Conservation (phyloP, 495 filamentous ascomycete genomes). For the Talaromyces borbonicus region DNA sequence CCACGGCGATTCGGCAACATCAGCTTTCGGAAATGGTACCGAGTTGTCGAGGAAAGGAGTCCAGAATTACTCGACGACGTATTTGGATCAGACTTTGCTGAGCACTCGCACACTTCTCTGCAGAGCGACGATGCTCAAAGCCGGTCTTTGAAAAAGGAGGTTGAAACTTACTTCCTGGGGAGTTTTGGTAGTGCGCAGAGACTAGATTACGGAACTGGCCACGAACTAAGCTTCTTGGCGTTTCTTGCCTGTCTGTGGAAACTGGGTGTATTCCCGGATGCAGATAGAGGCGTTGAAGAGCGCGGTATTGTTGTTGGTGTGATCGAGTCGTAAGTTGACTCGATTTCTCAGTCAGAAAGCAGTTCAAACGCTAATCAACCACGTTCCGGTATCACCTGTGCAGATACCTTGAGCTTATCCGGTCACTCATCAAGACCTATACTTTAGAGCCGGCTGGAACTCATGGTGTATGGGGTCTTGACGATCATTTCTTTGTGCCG, state of each 20-base stretch:
- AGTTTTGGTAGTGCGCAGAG: slow-evolving; percentile 82
- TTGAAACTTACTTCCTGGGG: slow-evolving; percentile 72
- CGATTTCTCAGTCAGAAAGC: too few relatives aligned
- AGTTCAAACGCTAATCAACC: too few relatives aligned
- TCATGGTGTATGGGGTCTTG: slow-evolving; percentile 93
- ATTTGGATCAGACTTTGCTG: slow-evolving; percentile 44
- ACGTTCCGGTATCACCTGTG: neutral
- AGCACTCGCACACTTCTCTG: slow-evolving; percentile 14
- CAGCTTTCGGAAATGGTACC: slow-evolving; percentile 76
- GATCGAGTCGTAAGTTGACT: slow-evolving; percentile 58
- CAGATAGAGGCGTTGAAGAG: slow-evolving; percentile 47
- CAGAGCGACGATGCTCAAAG: too few relatives aligned
- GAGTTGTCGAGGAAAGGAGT: slow-evolving; percentile 50
- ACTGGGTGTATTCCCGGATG: slow-evolving; percentile 58
- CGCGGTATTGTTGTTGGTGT: slow-evolving; percentile 70
- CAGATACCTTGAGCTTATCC: slow-evolving; percentile 79
- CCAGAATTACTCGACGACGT: slow-evolving; percentile 49
- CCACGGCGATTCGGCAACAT: slow-evolving; percentile 87
- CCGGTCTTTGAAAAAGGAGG: slow-evolving; percentile 47
- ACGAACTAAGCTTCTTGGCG: slow-evolving; percentile 89
- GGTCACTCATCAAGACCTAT: slow-evolving; percentile 75
- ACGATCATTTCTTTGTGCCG: slow-evolving; percentile 96
- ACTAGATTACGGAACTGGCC: slow-evolving; percentile 91
- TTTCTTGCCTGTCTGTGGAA: slow-evolving; percentile 90
- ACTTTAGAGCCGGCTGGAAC: slow-evolving; percentile 93